Evolutionary conservation across 768 basidiomycete genomes (phyloP), one percentile per base, ranked within the genome.

Genomic region (Amanita thiersii): DNA sequence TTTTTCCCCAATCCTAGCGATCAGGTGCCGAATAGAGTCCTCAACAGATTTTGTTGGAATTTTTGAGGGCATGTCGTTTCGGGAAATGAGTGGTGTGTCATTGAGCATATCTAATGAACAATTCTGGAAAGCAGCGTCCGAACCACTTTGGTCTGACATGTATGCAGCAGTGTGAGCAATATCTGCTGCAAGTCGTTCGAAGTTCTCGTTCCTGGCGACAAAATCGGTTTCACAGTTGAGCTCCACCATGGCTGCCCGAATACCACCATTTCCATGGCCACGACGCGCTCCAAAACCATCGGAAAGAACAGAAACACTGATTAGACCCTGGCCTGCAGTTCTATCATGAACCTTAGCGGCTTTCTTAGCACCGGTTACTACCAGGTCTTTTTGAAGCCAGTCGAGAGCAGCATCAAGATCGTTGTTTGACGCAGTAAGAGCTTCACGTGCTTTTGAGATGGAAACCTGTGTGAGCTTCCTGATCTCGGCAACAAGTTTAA

Each of bases 171-270:
- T 90, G 51, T 86, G 81, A 11, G 89, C 84, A 50, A 96, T 81
- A 51, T 88, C 80, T 29, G 72, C 69, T 9, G 86, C 83, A 28
- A 93, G 73, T 40, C 70, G 69, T 11, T 77, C 70, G 53, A 98
- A 98, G 9, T 90, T 66, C 44, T 82, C 76, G 52, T 89, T 93
- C 49, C 87, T 66, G 17, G 81, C 88, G 20, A 98, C 93, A 56
- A 96, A 98, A 64, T 98, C 93, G 39, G 93, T 96, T 65, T 98
- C 93, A 65, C 93, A 97, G 51, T 88, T 89, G 47, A 96, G 68
- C 60, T 98, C 93, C 43, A 97, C 67, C 75, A 96, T 85, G 14
- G 84, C 80, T 8, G 86, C 90, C 26, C 87, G 76, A 25, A 86
- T 61, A 28, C 74, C 69, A 1, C 70, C 70, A 14, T 58, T 58